phyloP scores from a whole-genome alignment of 768 basidiomycete genomes.

The Kwoniella dejecticola region DNA sequence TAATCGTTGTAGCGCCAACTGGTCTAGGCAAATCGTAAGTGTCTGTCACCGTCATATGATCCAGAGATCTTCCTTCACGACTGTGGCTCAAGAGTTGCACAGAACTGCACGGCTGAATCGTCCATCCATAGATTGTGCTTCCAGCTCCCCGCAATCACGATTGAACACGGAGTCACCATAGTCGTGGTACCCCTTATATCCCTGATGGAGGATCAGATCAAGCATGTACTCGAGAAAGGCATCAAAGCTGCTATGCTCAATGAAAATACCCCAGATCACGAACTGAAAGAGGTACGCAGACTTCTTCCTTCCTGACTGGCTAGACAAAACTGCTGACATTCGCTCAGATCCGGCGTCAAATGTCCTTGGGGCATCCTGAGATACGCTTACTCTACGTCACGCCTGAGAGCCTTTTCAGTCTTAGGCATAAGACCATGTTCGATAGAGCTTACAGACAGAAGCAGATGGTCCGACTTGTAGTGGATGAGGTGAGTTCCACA shows the following conservation, averaged over 20 bases:
- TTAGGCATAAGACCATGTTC: slow-evolving; percentile 30
- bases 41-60: background rate
- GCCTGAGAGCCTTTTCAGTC: slow-evolving; percentile 48
- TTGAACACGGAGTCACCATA: slow-evolving; percentile 51
- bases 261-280: slow-evolving; percentile 31
- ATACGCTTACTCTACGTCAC: slow-evolving; percentile 53
- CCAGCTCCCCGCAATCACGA: slow-evolving; percentile 52
- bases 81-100: background rate
- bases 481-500: slow-evolving; percentile 56
- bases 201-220: slow-evolving; percentile 53
- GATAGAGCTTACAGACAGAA: slow-evolving; percentile 41
- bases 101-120: background rate
- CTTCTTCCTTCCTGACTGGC: no score
- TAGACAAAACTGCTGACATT: no score
- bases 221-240: slow-evolving; percentile 32
- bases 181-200: slow-evolving; percentile 54
- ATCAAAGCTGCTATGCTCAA: slow-evolving; percentile 47
- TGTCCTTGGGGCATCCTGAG: slow-evolving; percentile 48
- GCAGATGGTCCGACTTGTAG: slow-evolving; percentile 52
- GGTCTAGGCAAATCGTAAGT: slow-evolving; percentile 54
- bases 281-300: slow-evolving; percentile 30
- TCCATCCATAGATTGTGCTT: slow-evolving; percentile 46
- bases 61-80: background rate
- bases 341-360: slow-evolving; percentile 42
- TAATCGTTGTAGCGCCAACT: slow-evolving; percentile 53